These are phyloP conservation scores for Magnaporthiopsis incrustans DNA, from an alignment of 2,329 filamentous ascomycete species.

Conservation along the genomic window DNA sequence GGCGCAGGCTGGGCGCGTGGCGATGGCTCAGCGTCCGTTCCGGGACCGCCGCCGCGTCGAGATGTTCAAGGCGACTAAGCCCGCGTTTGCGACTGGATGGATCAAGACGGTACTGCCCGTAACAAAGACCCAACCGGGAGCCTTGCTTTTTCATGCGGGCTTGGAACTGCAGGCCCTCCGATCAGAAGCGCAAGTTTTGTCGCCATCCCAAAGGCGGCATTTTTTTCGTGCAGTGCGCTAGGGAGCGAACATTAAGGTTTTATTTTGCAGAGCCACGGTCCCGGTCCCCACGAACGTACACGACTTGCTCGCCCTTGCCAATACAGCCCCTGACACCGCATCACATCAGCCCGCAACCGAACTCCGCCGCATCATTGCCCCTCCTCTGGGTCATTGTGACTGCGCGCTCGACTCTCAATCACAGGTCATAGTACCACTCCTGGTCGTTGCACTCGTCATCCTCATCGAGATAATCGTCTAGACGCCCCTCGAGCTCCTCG, in stretches of 20 bases:
- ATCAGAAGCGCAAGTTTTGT: no score
- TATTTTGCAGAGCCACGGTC: not conserved
- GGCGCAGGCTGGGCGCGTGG: no score
- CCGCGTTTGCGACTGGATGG: no score
- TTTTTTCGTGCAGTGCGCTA: not conserved
- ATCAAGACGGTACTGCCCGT: no score
- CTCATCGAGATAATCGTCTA: slow-evolving; percentile 34
- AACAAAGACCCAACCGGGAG: no score
- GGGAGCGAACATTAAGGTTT: not conserved
- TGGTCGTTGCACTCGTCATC: slow-evolving; percentile 33
- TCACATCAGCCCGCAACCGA: not conserved
- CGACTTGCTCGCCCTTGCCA: no score
- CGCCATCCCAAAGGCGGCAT: no score
- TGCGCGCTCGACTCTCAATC: not conserved
- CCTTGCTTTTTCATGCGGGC: no score
- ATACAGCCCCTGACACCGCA: not conserved
- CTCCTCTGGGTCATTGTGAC: not conserved
- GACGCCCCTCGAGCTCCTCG: slow-evolving; percentile 51
- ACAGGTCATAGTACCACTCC: slow-evolving; percentile 7
- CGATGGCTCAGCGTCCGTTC: no score
- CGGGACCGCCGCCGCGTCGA: no score
- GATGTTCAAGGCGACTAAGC: no score
- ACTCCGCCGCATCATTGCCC: not conserved
- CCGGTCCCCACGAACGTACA: not conserved
- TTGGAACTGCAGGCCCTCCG: no score